Evolutionary conservation across 495 filamentous ascomycete species (phyloP).

Genomic region (Talaromyces thailandensis): DNA sequence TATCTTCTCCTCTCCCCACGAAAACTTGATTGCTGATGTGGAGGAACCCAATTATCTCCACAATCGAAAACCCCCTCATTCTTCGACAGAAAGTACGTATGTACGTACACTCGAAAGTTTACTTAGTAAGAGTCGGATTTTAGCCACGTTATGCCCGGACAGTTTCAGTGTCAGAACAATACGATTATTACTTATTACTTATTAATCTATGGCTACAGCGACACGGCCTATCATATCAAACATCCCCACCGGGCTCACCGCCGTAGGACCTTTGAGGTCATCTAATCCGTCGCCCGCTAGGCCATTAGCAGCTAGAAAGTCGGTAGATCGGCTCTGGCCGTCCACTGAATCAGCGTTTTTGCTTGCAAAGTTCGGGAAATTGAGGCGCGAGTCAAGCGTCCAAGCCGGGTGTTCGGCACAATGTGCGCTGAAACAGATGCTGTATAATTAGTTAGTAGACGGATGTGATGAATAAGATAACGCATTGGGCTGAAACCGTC

Average conservation of each 20-base stretch:
- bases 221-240: not conserved
- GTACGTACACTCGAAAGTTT: not conserved
- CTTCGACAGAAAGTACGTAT: not conserved
- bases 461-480: not conserved
- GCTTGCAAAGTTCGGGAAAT: not conserved
- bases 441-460: too few species aligned
- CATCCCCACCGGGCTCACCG: not conserved
- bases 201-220: too few species aligned
- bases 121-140: not conserved
- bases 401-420: slow-evolving; percentile 3
- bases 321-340: not conserved
- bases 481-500: not conserved
- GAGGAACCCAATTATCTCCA: not conserved
- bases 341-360: not conserved
- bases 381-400: not conserved
- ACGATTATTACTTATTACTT: too few species aligned
- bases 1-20: not conserved
- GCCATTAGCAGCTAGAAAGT: not conserved
- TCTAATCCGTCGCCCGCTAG: too few species aligned
- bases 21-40: not conserved
- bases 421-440: too few species aligned
- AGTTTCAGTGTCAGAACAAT: not conserved
- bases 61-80: not conserved
- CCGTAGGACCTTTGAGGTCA: not conserved
- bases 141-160: not conserved